Conservation (phyloP, 192 early-diverging fungal genomes). For the Anaeromyces robustus region DNA sequence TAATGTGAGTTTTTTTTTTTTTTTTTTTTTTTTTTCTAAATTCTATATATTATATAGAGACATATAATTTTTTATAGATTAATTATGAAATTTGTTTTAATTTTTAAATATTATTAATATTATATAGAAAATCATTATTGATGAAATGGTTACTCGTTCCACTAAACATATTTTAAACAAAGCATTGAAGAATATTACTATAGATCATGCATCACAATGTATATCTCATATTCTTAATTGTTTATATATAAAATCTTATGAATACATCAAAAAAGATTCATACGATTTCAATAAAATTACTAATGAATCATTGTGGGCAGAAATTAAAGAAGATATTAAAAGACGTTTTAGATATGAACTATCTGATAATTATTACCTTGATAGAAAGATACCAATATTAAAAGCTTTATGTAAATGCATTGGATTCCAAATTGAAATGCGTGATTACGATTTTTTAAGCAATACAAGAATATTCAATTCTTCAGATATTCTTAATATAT, state of each 20-base stretch:
- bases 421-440: constrained; percentile 71
- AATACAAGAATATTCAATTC: constrained; percentile 33
- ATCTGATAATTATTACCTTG: constrained; percentile 26
- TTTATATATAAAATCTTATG: constrained; percentile 39
- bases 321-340: constrained; percentile 45
- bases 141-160: constrained; percentile 80
- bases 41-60: too few relatives aligned
- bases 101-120: too few relatives aligned
- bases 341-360: constrained; percentile 63
- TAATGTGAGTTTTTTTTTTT: too few relatives aligned
- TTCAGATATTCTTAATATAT: constrained; percentile 51
- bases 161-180: constrained; percentile 70
- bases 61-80: too few relatives aligned
- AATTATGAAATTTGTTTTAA: too few relatives aligned
- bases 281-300: constrained; percentile 41
- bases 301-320: constrained; percentile 30
- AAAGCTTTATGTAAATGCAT: constrained; percentile 69
- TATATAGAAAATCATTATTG: constrained; percentile 38
- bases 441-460: constrained; percentile 39
- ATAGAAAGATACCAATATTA: constrained; percentile 35
- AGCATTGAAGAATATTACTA: constrained; percentile 35
- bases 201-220: constrained; percentile 35
- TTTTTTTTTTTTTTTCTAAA: too few relatives aligned
- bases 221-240: constrained; percentile 75
- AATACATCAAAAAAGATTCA: constrained; percentile 9